A percentile compares a stretch with the other conserved stretches of the same genome.
Evolutionary conservation across 257 asterid genomes (phyloP).

Genomic region (Leptodermis oblonga): DNA sequence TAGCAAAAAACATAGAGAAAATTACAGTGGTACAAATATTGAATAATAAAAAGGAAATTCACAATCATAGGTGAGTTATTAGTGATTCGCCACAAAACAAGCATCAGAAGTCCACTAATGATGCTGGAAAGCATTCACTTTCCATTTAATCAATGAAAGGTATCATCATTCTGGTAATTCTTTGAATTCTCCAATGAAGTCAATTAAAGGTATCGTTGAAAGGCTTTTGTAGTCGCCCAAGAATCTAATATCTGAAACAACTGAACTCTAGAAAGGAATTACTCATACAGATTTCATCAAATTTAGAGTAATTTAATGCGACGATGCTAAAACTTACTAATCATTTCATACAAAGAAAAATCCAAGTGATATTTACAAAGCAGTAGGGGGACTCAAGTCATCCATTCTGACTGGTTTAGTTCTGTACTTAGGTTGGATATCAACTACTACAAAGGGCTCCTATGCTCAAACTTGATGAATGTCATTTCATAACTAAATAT

Average conservation of each 20-base stretch:
- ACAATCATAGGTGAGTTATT: not conserved
- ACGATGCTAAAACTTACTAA: not conserved
- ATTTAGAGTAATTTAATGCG: not conserved
- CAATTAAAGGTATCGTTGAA: not conserved
- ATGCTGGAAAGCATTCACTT: not conserved
- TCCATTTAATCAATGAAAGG: not conserved
- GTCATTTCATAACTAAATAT: not conserved
- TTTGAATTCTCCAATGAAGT: no score
- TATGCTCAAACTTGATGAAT: not conserved
- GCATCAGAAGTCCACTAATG: not conserved
- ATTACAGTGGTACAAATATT: not conserved
- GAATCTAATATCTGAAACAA: not conserved
- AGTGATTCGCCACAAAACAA: not conserved
- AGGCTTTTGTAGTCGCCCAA: not conserved
- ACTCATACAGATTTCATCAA: not conserved
- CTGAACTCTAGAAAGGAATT: not conserved
- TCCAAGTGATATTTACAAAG: not conserved
- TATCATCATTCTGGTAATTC: not conserved
- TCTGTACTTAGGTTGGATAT: not conserved
- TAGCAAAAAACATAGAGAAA: not conserved
- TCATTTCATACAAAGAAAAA: not conserved
- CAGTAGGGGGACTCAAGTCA: not conserved
- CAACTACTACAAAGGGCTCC: not conserved
- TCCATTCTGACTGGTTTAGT: not conserved
- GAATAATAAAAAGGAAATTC: no score